phyloP scores from a whole-genome alignment of 768 basidiomycete species.

The Psilocybe cyanescens region DNA sequence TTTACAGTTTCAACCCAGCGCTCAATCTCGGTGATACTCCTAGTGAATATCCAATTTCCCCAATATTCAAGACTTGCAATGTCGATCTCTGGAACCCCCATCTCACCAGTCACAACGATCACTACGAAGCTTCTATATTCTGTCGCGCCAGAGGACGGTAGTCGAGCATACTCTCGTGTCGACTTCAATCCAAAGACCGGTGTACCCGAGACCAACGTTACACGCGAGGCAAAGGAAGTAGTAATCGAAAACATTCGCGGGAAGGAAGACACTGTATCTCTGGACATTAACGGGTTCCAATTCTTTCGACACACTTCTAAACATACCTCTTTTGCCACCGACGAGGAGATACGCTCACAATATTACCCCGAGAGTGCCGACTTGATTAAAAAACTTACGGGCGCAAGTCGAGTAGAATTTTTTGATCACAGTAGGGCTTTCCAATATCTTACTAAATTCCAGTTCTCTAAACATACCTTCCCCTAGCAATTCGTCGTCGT shows the following conservation, averaged over 20 bases:
- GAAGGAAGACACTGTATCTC: conserved; percentile 42
- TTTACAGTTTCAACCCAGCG: too few relatives aligned
- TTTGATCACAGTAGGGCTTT: conserved; percentile 62
- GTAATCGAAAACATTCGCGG: conserved; percentile 51
- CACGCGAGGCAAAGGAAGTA: too few relatives aligned
- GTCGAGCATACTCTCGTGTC: too few relatives aligned
- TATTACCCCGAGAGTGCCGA: conserved; percentile 66
- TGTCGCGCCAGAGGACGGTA: conserved; percentile 10
- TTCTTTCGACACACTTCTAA: conserved; percentile 40
- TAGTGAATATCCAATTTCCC: too few relatives aligned
- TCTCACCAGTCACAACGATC: not conserved
- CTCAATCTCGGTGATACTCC: too few relatives aligned
- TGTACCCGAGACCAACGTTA: too few relatives aligned
- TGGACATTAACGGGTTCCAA: conserved; percentile 57
- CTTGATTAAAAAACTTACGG: conserved; percentile 59
- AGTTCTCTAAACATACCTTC: too few relatives aligned
- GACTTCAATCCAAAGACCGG: too few relatives aligned
- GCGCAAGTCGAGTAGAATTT: conserved; percentile 55
- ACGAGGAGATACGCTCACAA: conserved; percentile 49
- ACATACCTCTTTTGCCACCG: conserved; percentile 49
- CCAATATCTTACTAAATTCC: conserved; percentile 14
- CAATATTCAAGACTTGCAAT: too few relatives aligned
- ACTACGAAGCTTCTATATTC: not conserved
- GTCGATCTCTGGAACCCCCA: not conserved
- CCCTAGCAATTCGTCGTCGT: conserved; percentile 12